Conservation (phyloP, 129 eudicot species). For the Smallanthus sonchifolius region DNA sequence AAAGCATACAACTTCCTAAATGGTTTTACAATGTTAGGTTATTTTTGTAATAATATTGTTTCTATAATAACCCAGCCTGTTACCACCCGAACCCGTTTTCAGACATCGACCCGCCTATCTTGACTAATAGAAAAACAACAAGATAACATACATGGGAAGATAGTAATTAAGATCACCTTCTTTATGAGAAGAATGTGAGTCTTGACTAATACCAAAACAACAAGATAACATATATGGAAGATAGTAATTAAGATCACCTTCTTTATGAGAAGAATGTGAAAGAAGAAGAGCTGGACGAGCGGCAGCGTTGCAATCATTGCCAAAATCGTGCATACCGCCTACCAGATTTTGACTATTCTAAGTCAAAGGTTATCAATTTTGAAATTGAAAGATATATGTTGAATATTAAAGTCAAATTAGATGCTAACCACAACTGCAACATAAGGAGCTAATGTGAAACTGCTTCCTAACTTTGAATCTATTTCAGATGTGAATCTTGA, state of each 20-base stretch:
- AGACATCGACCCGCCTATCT: not conserved
- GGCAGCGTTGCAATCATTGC: constrained; percentile 98
- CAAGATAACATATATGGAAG: not conserved
- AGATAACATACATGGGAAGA: not conserved
- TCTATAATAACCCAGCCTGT: not conserved
- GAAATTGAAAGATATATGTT: not conserved
- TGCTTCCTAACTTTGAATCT: constrained; percentile 82
- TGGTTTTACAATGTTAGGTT: not conserved
- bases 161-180: constrained; percentile 47
- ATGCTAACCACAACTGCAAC: constrained; percentile 84
- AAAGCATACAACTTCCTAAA: not conserved
- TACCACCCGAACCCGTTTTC: not conserved
- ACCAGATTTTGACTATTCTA: constrained; percentile 16
- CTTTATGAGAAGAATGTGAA: constrained; percentile 92
- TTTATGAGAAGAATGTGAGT: constrained; percentile 89
- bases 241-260: constrained; percentile 44
- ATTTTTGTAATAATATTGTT: not conserved
- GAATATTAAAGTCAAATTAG: not conserved
- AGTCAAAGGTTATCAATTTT: not conserved
- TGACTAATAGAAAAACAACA: not conserved
- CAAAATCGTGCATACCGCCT: constrained; percentile 87
- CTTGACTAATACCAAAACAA: not conserved
- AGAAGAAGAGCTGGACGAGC: constrained; percentile 88
- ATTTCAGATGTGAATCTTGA: constrained; percentile 50
- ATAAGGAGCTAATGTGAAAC: constrained; percentile 82